Evolutionary conservation across 2,329 filamentous ascomycete genomes (phyloP), one percentile per base, ranked within the genome.

Genomic region (Myriosclerotinia duriaeana): DNA sequence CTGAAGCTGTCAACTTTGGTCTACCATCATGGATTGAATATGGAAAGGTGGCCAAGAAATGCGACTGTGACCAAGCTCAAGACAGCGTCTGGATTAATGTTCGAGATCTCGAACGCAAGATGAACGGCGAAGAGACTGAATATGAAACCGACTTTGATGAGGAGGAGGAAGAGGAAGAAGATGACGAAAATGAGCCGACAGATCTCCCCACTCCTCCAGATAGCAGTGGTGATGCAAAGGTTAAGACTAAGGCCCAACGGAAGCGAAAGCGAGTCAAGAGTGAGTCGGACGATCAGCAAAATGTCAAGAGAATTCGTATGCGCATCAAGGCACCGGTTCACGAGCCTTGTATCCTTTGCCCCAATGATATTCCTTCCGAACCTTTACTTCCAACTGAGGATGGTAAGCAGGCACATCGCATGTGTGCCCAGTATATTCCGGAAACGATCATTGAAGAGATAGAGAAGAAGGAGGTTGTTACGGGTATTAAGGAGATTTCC

Each of bases 71-170:
- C 74, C 87, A 95, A 68, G 93, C 97, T 71, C 88, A 96, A 68
- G 95, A 99, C 80, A 98, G 94, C 74, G 95, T 99, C 4, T 99
- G 96, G 93, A 93, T 99, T 64, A 93, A 99, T 75, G 93, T 98
- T 5, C 89, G 92, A 67, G 95, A 97, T 74, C 96, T 99, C 66
- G 93, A 99, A 79, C 91, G 95, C 69, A 97, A 96, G 77, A 80
- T 98, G 56, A 87, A 93, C 62, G 95, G 95, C 53, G 93, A 98
- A 76, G 89, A 91, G 67, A 92, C 92, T 6, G 92, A 93, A 72
- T 91, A 91, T 72, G 90, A 93, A 75, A 89, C 92, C 72, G 90
- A 89, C 0, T 89, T 91, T 48, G 88, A 90, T 4, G 85, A 88
- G 40, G 88, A 89, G 2, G 89, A 90, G 8, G 86, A 89, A 1